phyloP scores from a whole-genome alignment of 1,284 basidiomycete species.

The Ustilago loliicola region DNA sequence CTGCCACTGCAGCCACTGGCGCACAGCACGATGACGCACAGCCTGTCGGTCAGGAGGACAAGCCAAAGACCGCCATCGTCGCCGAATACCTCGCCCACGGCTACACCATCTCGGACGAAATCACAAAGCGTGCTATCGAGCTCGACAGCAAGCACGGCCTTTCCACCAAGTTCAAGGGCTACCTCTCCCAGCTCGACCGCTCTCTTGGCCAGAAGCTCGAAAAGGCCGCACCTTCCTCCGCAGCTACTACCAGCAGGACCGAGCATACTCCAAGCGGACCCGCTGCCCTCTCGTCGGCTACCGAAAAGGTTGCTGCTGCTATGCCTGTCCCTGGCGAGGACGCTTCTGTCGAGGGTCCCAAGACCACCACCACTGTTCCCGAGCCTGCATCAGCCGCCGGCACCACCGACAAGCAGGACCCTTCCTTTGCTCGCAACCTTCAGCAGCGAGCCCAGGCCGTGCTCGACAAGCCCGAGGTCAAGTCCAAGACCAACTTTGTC shows the following conservation, averaged over 20 bases:
- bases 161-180: conserved; percentile 54
- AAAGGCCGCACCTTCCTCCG: conserved; percentile 31
- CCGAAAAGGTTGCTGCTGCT: conserved; percentile 52
- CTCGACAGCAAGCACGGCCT: conserved; percentile 64
- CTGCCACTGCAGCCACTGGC: conserved; percentile 14
- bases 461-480: conserved; percentile 60
- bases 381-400: conserved; percentile 21
- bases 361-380: conserved; percentile 57
- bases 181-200: conserved; percentile 60
- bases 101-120: conserved; percentile 62
- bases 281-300: conserved; percentile 46
- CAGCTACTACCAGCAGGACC: conserved; percentile 39
- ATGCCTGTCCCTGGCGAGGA: conserved; percentile 50
- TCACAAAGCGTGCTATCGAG: conserved; percentile 64
- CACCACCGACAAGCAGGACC: conserved; percentile 30
- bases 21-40: conserved; percentile 27
- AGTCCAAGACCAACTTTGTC: conserved; percentile 55
- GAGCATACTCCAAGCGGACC: conserved; percentile 55
- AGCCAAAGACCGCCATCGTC: conserved; percentile 62
- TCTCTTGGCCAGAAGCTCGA: conserved; percentile 54
- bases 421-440: conserved; percentile 49
- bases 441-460: conserved; percentile 55
- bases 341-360: conserved; percentile 37
- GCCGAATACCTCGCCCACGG: conserved; percentile 64
- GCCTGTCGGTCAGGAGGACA: conserved; percentile 62